Evolutionary conservation across 352 stramenopile genomes (phyloP).

Genomic region (Ophiocytium majus): DNA sequence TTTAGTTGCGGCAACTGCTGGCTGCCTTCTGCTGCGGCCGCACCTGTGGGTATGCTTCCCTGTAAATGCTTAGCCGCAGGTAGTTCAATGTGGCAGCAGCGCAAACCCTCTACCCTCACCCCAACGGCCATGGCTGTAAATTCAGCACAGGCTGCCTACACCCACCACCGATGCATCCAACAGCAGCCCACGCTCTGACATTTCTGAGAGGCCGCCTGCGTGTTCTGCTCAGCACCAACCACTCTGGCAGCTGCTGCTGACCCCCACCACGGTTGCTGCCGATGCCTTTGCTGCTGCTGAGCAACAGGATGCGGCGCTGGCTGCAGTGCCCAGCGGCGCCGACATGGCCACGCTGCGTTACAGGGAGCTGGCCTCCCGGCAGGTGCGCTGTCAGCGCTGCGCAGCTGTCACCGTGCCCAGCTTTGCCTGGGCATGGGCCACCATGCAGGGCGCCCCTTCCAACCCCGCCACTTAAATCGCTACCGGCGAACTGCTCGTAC

Average conservation of each 20-base stretch:
- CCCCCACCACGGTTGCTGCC: too few relatives aligned
- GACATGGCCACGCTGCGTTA: neutral
- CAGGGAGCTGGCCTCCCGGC: conserved; percentile 18
- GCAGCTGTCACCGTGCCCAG: neutral
- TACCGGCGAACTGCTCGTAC: neutral
- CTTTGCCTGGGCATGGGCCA: neutral
- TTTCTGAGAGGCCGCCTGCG: neutral
- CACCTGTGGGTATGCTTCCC: too few relatives aligned
- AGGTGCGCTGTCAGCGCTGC: neutral
- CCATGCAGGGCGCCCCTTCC: too few relatives aligned
- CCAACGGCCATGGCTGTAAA: too few relatives aligned
- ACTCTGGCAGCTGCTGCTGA: too few relatives aligned
- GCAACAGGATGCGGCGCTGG: conserved; percentile 20
- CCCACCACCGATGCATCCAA: neutral
- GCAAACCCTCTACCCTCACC: too few relatives aligned
- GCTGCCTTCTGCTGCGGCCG: too few relatives aligned
- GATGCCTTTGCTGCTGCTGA: too few relatives aligned
- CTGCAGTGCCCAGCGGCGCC: neutral
- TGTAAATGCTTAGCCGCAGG: too few relatives aligned
- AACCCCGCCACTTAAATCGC: neutral
- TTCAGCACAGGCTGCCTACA: neutral
- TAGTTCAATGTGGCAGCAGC: too few relatives aligned
- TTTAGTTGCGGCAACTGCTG: too few relatives aligned
- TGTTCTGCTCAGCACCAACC: neutral
- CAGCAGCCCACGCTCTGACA: neutral